Conservation (phyloP, 768 basidiomycete species). For the Suillus plorans region DNA sequence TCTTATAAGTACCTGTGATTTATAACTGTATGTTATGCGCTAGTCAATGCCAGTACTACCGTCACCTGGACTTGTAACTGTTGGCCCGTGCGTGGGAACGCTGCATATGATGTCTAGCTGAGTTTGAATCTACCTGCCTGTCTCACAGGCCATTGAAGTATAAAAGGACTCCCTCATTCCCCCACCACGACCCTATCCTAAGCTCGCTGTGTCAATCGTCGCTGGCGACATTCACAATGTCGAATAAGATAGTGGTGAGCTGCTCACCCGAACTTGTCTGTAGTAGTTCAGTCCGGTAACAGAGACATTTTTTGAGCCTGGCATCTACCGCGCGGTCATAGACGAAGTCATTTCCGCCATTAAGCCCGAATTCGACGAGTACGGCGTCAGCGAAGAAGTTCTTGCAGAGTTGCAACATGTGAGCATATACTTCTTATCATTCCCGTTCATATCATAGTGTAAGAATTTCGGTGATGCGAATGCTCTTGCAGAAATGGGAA, state of each 20-base stretch:
- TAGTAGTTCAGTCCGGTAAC: constrained; percentile 57
- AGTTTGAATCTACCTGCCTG: constrained; percentile 43
- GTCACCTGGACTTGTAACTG: background rate
- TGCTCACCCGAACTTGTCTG: constrained; percentile 60
- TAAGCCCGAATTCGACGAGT: constrained; percentile 95
- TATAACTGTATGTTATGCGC: background rate
- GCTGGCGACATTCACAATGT: constrained; percentile 57
- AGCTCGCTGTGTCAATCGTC: constrained; percentile 27
- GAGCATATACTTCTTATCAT: constrained; percentile 36
- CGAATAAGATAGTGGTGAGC: constrained; percentile 99
- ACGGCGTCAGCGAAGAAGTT: constrained; percentile 90
- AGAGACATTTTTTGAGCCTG: constrained; percentile 69
- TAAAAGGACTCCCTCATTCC: constrained; percentile 36
- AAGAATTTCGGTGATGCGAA: constrained; percentile 10
- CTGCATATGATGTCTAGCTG: constrained; percentile 28
- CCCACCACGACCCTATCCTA: constrained; percentile 34
- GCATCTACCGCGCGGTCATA: constrained; percentile 90
- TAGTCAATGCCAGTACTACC: background rate
- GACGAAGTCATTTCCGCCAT: constrained; percentile 91
- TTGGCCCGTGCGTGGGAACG: constrained; percentile 51
- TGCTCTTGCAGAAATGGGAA: constrained; percentile 84
- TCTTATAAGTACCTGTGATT: background rate
- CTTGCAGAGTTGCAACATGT: constrained; percentile 87
- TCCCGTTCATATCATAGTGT: constrained; percentile 13
- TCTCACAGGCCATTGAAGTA: constrained; percentile 37